Evolutionary conservation across 2,329 filamentous ascomycete species (phyloP).

Genomic region (Colletotrichum truncatum): DNA sequence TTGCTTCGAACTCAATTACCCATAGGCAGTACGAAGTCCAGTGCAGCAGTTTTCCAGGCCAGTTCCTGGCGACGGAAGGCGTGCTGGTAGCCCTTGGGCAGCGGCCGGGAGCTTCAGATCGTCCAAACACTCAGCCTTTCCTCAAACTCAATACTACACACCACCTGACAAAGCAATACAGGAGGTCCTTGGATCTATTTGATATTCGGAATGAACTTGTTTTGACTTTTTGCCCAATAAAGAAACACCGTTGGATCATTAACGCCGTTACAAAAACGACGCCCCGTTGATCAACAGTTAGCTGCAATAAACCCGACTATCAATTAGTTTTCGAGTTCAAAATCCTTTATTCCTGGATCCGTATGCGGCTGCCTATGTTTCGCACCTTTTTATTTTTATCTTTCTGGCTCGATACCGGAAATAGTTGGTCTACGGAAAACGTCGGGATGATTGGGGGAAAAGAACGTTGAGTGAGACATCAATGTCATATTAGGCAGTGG

Average conservation of each 20-base stretch:
- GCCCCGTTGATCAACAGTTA: too few relatives aligned
- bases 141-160: constrained; percentile 12
- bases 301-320: too few relatives aligned
- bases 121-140: constrained; percentile 3
- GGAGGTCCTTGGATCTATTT: neutral
- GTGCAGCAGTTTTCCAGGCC: neutral
- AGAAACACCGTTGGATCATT: too few relatives aligned
- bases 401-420: too few relatives aligned
- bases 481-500: neutral
- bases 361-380: too few relatives aligned
- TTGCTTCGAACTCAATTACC: neutral
- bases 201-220: too few relatives aligned
- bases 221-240: too few relatives aligned
- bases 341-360: too few relatives aligned
- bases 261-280: too few relatives aligned
- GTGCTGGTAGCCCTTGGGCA: constrained; percentile 6
- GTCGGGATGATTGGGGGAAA: neutral
- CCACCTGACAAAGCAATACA: neutral
- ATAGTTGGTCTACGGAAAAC: neutral
- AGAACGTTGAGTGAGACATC: neutral
- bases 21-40: neutral
- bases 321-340: too few relatives aligned
- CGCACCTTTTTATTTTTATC: too few relatives aligned
- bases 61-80: neutral
- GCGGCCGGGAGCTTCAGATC: constrained; percentile 4